phyloP scores from a whole-genome alignment of 257 asterid species.

The Plantago ovata region DNA sequence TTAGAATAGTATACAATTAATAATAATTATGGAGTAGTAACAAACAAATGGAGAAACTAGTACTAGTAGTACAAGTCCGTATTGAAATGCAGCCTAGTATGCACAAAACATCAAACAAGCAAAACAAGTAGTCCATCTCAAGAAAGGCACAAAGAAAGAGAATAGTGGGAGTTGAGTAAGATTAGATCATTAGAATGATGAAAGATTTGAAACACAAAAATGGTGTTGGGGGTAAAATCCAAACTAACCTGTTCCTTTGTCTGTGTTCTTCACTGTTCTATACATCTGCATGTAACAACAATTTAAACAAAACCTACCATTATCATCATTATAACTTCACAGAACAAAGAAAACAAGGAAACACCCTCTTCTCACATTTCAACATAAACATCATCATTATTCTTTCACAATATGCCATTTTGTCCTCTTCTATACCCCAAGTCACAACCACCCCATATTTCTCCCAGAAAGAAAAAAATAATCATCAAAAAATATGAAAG shows the following conservation, averaged over 20 bases:
- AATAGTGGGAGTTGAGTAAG: slow-evolving; percentile 26
- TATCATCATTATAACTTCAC: neutral
- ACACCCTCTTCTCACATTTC: too few relatives aligned
- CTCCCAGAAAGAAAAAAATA: neutral
- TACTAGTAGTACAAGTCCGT: too few relatives aligned
- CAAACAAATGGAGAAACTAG: too few relatives aligned
- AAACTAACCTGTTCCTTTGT: slow-evolving; percentile 63
- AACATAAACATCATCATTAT: slow-evolving; percentile 33
- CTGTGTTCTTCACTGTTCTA: slow-evolving; percentile 96
- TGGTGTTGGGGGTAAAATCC: slow-evolving; percentile 11
- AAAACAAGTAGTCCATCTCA: neutral
- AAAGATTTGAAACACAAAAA: slow-evolving; percentile 32
- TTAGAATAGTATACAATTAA: too few relatives aligned
- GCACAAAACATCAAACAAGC: neutral
- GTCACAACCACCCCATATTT: slow-evolving; percentile 17
- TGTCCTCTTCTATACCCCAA: slow-evolving; percentile 44
- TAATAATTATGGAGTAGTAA: too few relatives aligned
- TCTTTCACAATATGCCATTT: slow-evolving; percentile 46
- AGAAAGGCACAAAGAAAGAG: slow-evolving; percentile 31
- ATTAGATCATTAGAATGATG: too few relatives aligned
- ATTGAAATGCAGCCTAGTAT: neutral
- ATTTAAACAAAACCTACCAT: slow-evolving; percentile 6
- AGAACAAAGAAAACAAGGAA: neutral
- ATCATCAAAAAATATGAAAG: neutral
- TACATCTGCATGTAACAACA: slow-evolving; percentile 69